Conservation (phyloP, 2,329 filamentous ascomycete species). For the Hansfordia pulvinata region DNA sequence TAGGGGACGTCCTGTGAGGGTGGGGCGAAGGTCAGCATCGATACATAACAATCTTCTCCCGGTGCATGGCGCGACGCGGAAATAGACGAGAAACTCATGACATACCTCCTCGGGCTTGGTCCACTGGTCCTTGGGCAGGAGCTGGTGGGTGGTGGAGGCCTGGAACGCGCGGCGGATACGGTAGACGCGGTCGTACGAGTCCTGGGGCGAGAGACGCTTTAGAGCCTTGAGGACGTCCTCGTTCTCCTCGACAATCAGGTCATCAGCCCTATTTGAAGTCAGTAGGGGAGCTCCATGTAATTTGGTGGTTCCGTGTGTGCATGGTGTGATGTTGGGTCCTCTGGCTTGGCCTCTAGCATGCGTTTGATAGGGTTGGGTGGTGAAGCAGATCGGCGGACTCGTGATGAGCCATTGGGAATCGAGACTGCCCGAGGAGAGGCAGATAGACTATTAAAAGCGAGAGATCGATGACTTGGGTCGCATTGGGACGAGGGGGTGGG, state of each 20-base stretch:
- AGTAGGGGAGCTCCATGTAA: no score
- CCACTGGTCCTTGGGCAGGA: constrained; percentile 49
- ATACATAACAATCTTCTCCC: background rate
- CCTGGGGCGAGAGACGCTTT: constrained; percentile 79
- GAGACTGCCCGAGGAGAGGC: no score
- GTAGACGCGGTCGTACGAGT: constrained; percentile 94
- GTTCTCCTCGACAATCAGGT: constrained; percentile 88
- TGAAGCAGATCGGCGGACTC: no score
- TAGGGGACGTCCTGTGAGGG: constrained; percentile 34
- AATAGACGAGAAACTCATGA: constrained; percentile 1
- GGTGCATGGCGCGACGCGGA: no score
- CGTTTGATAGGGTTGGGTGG: no score
- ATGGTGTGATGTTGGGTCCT: no score
- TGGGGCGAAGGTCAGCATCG: constrained; percentile 4
- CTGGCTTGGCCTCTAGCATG: no score
- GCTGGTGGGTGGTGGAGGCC: constrained; percentile 48
- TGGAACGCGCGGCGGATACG: constrained; percentile 92
- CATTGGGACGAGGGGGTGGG: no score
- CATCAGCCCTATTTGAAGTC: constrained; percentile 67
- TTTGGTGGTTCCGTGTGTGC: no score
- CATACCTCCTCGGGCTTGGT: constrained; percentile 40
- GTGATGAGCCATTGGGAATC: no score
- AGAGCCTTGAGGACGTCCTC: constrained; percentile 76
- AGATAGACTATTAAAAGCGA: no score
- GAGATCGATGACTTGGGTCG: no score